Evolutionary conservation across 2,329 filamentous ascomycete species (phyloP).

Genomic region (Paecilomyces dactylethromorphus): DNA sequence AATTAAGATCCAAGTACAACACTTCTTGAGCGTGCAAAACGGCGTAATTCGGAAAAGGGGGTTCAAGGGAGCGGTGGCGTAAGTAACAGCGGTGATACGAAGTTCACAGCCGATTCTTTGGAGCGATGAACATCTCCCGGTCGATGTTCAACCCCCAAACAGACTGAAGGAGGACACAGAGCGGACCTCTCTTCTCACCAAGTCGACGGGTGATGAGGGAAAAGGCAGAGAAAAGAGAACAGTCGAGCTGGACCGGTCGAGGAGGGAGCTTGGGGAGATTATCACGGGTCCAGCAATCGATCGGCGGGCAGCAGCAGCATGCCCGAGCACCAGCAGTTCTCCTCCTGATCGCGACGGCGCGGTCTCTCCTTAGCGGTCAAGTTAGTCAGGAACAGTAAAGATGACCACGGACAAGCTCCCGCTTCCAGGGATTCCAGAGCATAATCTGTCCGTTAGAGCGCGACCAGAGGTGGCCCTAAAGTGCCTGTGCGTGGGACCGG

Average conservation of each 20-base stretch:
- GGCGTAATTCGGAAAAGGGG: neutral
- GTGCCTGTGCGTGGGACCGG: neutral
- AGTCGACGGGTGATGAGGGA: neutral
- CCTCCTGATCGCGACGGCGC: neutral
- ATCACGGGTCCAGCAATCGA: neutral
- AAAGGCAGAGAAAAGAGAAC: neutral
- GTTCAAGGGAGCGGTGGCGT: neutral
- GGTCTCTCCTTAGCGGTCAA: neutral
- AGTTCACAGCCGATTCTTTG: neutral
- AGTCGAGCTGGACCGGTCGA: slow-evolving; percentile 3
- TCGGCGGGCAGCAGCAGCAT: neutral
- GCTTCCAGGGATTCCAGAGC: neutral
- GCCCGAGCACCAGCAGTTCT: neutral
- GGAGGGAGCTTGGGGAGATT: slow-evolving; percentile 3
- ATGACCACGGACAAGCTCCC: neutral
- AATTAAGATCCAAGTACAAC: slow-evolving; percentile 3
- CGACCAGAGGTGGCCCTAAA: neutral
- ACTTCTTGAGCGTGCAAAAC: slow-evolving; percentile 6
- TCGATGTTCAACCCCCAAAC: neutral
- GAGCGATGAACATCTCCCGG: neutral
- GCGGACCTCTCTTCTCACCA: neutral
- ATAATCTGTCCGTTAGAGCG: neutral
- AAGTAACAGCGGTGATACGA: neutral
- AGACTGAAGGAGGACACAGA: neutral
- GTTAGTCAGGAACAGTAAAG: neutral